Percentiles rank a stretch among this genome's conserved stretches.
Conservation (phyloP, 257 asterid genomes). For the Solanum etuberosum region DNA sequence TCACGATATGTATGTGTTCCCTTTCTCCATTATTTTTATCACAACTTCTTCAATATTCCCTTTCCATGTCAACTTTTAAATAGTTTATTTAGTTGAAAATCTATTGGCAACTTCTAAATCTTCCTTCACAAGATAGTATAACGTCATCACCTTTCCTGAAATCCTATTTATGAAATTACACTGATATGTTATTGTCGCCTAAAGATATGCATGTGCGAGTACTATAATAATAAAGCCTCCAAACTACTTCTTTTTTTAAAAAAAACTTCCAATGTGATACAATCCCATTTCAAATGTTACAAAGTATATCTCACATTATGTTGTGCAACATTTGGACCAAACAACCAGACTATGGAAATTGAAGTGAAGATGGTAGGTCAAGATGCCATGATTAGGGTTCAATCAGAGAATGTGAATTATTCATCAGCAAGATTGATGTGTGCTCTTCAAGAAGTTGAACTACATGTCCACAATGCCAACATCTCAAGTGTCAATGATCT, state of each 20-base stretch:
- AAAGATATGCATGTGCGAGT: too few species aligned
- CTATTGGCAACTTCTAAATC: not conserved
- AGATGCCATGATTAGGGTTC: constrained; percentile 75
- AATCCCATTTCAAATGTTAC: not conserved
- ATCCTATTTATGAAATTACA: not conserved
- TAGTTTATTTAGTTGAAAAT: too few species aligned
- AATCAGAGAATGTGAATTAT: constrained; percentile 31
- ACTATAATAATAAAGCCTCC: too few species aligned
- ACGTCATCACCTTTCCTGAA: not conserved
- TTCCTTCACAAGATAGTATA: not conserved
- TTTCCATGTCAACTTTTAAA: too few species aligned
- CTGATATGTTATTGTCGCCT: too few species aligned
- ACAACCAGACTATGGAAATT: constrained; percentile 7
- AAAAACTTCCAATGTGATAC: not conserved
- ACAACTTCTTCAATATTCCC: not conserved
- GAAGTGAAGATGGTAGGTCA: constrained; percentile 60
- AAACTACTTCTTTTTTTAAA: too few species aligned
- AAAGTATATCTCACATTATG: not conserved
- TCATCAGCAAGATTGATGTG: constrained; percentile 58
- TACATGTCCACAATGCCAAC: constrained; percentile 67
- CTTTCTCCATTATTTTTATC: not conserved
- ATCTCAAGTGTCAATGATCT: constrained; percentile 48
- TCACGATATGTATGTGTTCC: not conserved
- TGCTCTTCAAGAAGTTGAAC: constrained; percentile 45
- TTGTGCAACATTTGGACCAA: not conserved